Evolutionary conservation across 83 land plant genomes (phyloP), one percentile per base, ranked within the genome.

Genomic region (Picea abies): DNA sequence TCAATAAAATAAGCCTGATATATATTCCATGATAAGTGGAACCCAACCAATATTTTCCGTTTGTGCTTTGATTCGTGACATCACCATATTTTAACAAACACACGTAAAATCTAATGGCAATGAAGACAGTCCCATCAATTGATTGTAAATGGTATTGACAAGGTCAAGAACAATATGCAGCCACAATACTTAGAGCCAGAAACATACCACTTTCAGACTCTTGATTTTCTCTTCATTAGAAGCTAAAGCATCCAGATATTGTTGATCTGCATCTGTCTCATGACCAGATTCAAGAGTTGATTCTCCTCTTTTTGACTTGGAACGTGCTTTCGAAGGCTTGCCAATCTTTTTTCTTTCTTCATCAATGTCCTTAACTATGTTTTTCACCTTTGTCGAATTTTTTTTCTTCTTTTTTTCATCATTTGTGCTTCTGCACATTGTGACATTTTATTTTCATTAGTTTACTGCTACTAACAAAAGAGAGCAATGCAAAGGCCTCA

Each of bases 161-260:
- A 2, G 20, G 11, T 78, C 63, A 58, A 6, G 37, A 56, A 26
- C 11, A 58, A 58, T 2, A 12, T 16, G 16, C 15, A 78, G 14
- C 32, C 39, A 7, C 12, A 39, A 76, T 25, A 78, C 63, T 15
- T 26, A 0, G 4, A 62, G 49, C 12, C 29, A 20, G 63, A 49
- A 86, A 82, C 92, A 84, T 78, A 92, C 94, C 58, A 89, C 86
- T 85, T 92, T 90, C 14, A 92, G 90, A 76, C 86, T 89, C 87
- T 89, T 87, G 62, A 92, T 89, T 87, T 86, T 92, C 80, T 90
- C 94, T 77, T 90, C 94, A 17, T 89, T 89, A 44, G 89, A 82
- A 10, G 84, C 23, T 8, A 87, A 64, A 82, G 60, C 83, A 26
- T 90, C 92, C 65, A 85, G 89, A 78, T 80, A 83, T 63, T 84